Conservation (phyloP, 768 basidiomycete species). For the Pholiota microspora region DNA sequence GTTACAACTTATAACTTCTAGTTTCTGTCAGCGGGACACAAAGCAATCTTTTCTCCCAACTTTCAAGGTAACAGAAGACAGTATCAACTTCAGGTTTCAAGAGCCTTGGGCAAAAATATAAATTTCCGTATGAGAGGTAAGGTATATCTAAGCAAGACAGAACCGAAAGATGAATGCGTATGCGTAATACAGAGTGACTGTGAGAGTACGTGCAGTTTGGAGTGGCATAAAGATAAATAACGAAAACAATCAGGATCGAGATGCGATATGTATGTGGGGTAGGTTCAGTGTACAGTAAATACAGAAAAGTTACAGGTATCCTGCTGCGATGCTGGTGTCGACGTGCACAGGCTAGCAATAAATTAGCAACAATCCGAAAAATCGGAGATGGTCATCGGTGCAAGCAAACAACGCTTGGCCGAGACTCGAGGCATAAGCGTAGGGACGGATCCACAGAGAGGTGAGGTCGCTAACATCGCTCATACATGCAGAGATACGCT, state of each 20-base stretch:
- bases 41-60: too few species aligned
- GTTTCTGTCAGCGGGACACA: too few species aligned
- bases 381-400: neutral
- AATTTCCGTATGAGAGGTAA: too few species aligned
- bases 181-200: neutral
- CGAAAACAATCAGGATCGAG: neutral
- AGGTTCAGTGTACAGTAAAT: neutral
- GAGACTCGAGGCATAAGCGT: too few species aligned
- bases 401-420: neutral
- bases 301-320: neutral
- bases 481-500: conserved; percentile 94
- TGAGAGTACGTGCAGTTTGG: neutral
- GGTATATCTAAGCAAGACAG: too few species aligned
- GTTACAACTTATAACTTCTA: too few species aligned
- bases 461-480: conserved; percentile 51
- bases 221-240: neutral
- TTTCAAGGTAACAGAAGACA: too few species aligned
- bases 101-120: too few species aligned
- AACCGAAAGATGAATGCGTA: neutral
- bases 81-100: too few species aligned
- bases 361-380: neutral
- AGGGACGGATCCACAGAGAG: neutral
- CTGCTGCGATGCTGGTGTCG: neutral
- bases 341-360: neutral
- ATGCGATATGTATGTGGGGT: neutral